Percentiles rank a stretch among this genome's conserved stretches.
phyloP scores from a whole-genome alignment of 768 basidiomycete species.

The Russula virescens region DNA sequence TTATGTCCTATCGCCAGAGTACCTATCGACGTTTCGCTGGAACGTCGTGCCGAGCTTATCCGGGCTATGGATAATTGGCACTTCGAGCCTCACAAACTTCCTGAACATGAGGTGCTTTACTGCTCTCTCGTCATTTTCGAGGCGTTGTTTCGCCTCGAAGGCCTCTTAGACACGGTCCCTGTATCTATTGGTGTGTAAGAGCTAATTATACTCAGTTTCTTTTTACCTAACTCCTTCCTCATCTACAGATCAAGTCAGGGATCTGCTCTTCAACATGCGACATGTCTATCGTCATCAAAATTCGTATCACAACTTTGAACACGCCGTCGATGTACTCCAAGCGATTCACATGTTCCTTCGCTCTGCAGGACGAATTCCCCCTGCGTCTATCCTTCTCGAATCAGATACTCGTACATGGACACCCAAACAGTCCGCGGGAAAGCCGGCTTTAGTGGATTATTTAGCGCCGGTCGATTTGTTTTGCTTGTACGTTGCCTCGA shows the following conservation, averaged over 20 bases:
- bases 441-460: constrained; percentile 27
- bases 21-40: constrained; percentile 36
- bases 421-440: constrained; percentile 33
- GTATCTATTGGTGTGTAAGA: constrained; percentile 52
- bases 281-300: constrained; percentile 86
- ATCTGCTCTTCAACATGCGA: constrained; percentile 84
- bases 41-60: constrained; percentile 57
- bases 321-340: constrained; percentile 94
- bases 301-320: constrained; percentile 96
- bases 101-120: constrained; percentile 74
- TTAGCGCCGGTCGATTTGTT: constrained; percentile 71
- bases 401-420: constrained; percentile 34
- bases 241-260: constrained; percentile 58
- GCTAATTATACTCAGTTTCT: neutral
- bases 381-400: constrained; percentile 57
- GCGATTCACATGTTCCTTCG: constrained; percentile 83
- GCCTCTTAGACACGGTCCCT: constrained; percentile 54
- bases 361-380: constrained; percentile 75
- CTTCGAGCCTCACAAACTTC: constrained; percentile 83
- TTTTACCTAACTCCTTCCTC: neutral
- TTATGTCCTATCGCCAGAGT: constrained; percentile 18
- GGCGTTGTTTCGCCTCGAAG: constrained; percentile 71
- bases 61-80: constrained; percentile 70
- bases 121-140: constrained; percentile 88
- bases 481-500: constrained; percentile 81